phyloP scores from a whole-genome alignment of 768 basidiomycete species.

The Tephrocybe sp. region DNA sequence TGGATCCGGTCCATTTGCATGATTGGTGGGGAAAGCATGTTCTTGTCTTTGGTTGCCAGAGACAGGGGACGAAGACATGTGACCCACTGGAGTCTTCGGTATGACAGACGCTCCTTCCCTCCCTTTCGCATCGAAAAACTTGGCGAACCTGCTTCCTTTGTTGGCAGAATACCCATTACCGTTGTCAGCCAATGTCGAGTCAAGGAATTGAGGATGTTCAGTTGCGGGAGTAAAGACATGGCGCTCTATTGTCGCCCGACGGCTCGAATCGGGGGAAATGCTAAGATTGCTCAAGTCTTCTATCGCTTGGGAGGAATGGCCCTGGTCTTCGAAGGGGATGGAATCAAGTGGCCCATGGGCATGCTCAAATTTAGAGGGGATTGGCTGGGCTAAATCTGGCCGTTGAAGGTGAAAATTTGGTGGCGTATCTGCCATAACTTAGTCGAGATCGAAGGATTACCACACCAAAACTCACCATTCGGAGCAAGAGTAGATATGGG shows the following conservation, averaged over 20 bases:
- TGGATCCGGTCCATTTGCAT: constrained; percentile 40
- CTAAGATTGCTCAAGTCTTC: constrained; percentile 20
- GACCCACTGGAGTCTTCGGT: constrained; percentile 36
- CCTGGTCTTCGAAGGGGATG: constrained; percentile 57
- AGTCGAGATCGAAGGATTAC: background rate
- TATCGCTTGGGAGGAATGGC: constrained; percentile 21
- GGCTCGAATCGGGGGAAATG: constrained; percentile 11
- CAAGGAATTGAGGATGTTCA: constrained; percentile 11
- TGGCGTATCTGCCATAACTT: background rate
- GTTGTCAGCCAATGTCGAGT: constrained; percentile 21
- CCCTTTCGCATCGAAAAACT: constrained; percentile 79
- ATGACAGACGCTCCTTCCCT: constrained; percentile 36
- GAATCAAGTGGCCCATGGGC: constrained; percentile 36
- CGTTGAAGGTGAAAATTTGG: constrained; percentile 10
- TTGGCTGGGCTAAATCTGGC: constrained; percentile 19
- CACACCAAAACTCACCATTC: constrained; percentile 22
- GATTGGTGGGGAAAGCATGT: constrained; percentile 29
- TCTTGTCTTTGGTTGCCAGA: constrained; percentile 46
- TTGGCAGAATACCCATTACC: constrained; percentile 46
- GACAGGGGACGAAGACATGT: constrained; percentile 44
- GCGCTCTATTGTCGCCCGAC: constrained; percentile 14
- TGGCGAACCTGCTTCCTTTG: constrained; percentile 83
- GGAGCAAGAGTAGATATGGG: constrained; percentile 12
- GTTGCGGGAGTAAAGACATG: constrained; percentile 18
- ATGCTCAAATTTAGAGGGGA: constrained; percentile 24